Base-by-base conservation (phyloP, 345 rosid genomes). In the Lumnitzera racemosa region DNA sequence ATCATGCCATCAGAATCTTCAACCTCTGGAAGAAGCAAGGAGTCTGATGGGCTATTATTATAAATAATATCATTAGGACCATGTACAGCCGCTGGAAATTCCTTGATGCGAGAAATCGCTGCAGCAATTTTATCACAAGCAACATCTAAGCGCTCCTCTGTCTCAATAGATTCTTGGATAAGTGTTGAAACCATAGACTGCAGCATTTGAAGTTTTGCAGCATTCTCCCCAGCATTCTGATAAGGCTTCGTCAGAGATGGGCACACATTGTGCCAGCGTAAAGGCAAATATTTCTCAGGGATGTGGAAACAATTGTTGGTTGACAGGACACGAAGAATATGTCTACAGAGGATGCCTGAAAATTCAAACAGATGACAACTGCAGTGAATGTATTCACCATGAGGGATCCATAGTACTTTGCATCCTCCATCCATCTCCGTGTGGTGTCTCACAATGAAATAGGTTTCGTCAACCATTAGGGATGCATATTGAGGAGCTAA, bases 401-500 rank as follows among this genome's bases (percentile, higher is more conserved):
- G 69, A 17, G 83, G 80, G 55, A 63, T 59, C 82, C 83, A 85
- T 5, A 78, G 67, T 31, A 85, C 85, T 72, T 76, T 80, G 73
- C 61, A 71, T 13, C 81, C 80, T 20, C 76, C 79, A 47, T 70
- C 71, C 46, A 73, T 72, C 63, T 74, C 72, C 9, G 81, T 70
- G 51, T 80, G 83, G 73, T 82, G 82, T 56, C 77, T 82, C 53
- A 80, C 90, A 43, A 77, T 68, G 60, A 74, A 81, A 64, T 75
- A 76, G 57, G 71, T 72, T 36, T 78, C 91, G 49, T 78, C 84
- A 13, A 82, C 52, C 47, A 69, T 64, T 58, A 78, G 51, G 25
- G 83, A 85, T 27, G 91, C 86, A 50, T 77, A 79, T 53, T 75
- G 91, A 5, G 86, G 88, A 55, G 91, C 88, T 53, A 74, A 64